phyloP scores from a whole-genome alignment of 352 stramenopile species.

The Globisporangium spinosum region DNA sequence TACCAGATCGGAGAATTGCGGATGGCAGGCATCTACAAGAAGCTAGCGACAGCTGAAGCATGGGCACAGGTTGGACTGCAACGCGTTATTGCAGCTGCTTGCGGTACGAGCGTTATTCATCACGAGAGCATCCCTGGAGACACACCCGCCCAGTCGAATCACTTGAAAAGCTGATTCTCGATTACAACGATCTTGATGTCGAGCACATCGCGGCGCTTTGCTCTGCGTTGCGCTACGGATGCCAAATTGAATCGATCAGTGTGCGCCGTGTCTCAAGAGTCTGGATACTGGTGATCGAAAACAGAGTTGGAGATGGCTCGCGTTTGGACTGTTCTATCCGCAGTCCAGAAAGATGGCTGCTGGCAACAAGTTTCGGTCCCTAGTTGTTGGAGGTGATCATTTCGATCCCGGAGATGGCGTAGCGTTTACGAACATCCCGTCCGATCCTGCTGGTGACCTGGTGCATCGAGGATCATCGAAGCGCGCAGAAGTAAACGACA shows the following conservation, averaged over 20 bases:
- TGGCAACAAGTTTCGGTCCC: neutral
- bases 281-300: neutral
- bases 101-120: too few species aligned
- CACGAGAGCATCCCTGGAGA: too few species aligned
- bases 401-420: neutral
- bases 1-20: neutral
- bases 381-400: neutral
- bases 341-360: neutral
- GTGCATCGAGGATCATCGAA: neutral
- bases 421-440: neutral
- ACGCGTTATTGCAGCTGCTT: too few species aligned
- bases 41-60: too few species aligned
- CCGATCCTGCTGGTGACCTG: constrained; percentile 12
- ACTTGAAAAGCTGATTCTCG: neutral
- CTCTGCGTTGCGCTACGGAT: constrained; percentile 3
- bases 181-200: neutral
- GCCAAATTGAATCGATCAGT: neutral
- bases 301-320: neutral
- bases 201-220: neutral
- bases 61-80: too few species aligned
- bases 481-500: neutral
- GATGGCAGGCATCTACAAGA: neutral
- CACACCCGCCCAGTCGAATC: neutral
- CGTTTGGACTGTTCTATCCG: constrained; percentile 14
- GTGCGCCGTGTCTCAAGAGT: neutral